These are phyloP conservation scores for Neofusicoccum sp. DNA, from an alignment of 2,329 filamentous ascomycete genomes.

Conservation along the genomic window DNA sequence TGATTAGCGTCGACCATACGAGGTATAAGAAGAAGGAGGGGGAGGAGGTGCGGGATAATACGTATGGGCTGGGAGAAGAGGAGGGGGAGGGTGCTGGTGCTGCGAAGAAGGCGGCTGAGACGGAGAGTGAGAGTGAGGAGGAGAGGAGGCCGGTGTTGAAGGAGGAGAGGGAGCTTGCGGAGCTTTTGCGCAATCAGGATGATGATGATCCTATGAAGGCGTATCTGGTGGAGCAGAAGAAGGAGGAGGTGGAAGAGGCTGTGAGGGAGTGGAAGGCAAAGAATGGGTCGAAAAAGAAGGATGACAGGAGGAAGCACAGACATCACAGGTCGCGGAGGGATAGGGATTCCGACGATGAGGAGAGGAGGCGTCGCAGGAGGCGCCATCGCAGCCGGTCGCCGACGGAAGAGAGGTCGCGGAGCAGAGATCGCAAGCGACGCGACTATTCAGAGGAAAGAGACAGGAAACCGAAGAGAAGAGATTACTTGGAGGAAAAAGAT, in stretches of 20 bases:
- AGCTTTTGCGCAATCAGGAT: slow-evolving; percentile 76
- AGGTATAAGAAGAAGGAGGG: slow-evolving; percentile 87
- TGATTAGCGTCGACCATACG: slow-evolving; percentile 87
- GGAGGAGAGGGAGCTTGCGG: slow-evolving; percentile 77
- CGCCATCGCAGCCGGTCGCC: slow-evolving; percentile 5
- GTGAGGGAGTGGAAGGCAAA: slow-evolving; percentile 53
- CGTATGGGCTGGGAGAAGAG: slow-evolving; percentile 32
- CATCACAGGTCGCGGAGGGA: slow-evolving; percentile 12
- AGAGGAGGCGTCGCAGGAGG: not conserved
- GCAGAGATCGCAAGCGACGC: slow-evolving; percentile 1
- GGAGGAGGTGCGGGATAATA: slow-evolving; percentile 29
- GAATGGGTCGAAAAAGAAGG: slow-evolving; percentile 33
- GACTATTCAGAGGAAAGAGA: not conserved
- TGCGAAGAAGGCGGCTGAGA: slow-evolving; percentile 45
- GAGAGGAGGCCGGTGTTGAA: slow-evolving; percentile 62
- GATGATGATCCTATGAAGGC: slow-evolving; percentile 98
- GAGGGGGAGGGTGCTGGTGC: slow-evolving; percentile 61
- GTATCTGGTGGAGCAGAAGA: slow-evolving; percentile 86
- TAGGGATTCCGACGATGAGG: slow-evolving; percentile 1
- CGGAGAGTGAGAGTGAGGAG: slow-evolving; percentile 40
- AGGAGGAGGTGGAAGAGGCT: slow-evolving; percentile 77
- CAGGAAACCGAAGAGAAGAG: not conserved
- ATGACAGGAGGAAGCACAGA: slow-evolving; percentile 2
- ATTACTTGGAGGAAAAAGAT: not conserved
- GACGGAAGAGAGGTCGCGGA: slow-evolving; percentile 6